These are phyloP conservation scores for Annona squamosa DNA, from an alignment of 164 flowering plant species.

Conservation along the genomic window DNA sequence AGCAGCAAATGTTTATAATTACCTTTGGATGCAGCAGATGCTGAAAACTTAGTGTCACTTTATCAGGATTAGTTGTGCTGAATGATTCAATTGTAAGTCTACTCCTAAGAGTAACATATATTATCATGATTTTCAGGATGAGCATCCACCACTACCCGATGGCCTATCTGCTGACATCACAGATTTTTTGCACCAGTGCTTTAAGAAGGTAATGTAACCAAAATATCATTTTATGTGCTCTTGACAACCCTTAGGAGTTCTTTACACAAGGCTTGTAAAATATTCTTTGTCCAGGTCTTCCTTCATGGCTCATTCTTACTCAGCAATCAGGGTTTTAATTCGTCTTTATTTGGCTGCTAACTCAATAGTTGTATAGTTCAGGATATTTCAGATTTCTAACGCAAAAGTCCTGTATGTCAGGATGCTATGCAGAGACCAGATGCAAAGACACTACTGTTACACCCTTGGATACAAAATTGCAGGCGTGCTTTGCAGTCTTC, in stretches of 20 bases:
- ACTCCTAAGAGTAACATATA: neutral
- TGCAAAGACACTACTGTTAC: constrained; percentile 91
- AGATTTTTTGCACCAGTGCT: constrained; percentile 89
- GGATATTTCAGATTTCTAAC: too few species aligned
- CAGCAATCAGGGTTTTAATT: neutral
- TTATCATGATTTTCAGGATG: constrained; percentile 58
- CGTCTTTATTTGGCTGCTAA: neutral
- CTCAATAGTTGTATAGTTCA: constrained; percentile 7
- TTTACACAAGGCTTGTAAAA: neutral
- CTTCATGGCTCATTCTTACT: neutral
- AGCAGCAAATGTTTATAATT: too few species aligned
- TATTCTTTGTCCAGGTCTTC: neutral
- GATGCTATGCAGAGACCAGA: constrained; percentile 98
- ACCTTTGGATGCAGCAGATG: too few species aligned
- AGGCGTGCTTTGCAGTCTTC: constrained; percentile 85
- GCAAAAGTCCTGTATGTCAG: constrained; percentile 31
- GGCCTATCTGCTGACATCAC: constrained; percentile 80
- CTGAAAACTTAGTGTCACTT: too few species aligned
- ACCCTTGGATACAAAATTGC: constrained; percentile 93
- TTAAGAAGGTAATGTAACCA: constrained; percentile 64
- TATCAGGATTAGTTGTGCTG: too few species aligned
- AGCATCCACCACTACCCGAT: constrained; percentile 94
- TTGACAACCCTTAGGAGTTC: neutral
- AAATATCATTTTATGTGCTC: neutral
- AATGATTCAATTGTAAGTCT: too few species aligned